Evolutionary conservation across 1,284 basidiomycete species (phyloP), one percentile per base, ranked within the genome.

Genomic region (Tilletia setariae): DNA sequence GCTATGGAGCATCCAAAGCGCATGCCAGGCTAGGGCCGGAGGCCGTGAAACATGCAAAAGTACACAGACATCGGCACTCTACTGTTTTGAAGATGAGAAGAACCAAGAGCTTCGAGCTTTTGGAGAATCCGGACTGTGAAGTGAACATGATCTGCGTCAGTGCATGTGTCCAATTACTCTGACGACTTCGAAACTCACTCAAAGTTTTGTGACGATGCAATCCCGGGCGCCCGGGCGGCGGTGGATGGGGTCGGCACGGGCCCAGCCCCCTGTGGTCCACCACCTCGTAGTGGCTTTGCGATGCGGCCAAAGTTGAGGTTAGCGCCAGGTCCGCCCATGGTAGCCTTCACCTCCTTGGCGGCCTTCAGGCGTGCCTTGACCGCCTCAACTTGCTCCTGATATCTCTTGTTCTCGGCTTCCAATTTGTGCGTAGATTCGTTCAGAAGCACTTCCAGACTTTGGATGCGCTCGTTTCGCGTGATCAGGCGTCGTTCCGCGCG

Each of bases 401-500:
- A 96, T 84, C 94, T 95, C 86, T 93, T 89, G 84, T 98, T 95
- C 86, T 95, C 92, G 71, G 91, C 84, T 42, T 91, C 90, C 70
- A 98, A 86, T 79, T 94, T 88, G 67, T 93, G 90, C 85, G 98
- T 94, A 51, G 94, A 93, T 77, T 97, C 94, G 81, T 92, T 91
- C 25, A 98, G 87, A 61, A 96, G 85, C 8, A 90, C 89, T 84
- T 99, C 96, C 72, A 99, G 86, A 53, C 69, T 71, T 63, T 77
- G 76, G 84, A 99, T 98, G 76, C 96, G 90, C 84, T 98, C 96
- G 82, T 97, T 98, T 65, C 96, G 89, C 32, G 94, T 93, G 74
- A 95, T 87, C 46, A 99, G 85, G 85, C 98, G 98, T 79, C 94
- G 90, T 84, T 98, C 96, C 64, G 95, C 93, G 73, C 96, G 91